Percentiles rank a stretch among this genome's conserved stretches.
phyloP scores from a whole-genome alignment of 75 land plant species.

The Pinus tabuliformis region DNA sequence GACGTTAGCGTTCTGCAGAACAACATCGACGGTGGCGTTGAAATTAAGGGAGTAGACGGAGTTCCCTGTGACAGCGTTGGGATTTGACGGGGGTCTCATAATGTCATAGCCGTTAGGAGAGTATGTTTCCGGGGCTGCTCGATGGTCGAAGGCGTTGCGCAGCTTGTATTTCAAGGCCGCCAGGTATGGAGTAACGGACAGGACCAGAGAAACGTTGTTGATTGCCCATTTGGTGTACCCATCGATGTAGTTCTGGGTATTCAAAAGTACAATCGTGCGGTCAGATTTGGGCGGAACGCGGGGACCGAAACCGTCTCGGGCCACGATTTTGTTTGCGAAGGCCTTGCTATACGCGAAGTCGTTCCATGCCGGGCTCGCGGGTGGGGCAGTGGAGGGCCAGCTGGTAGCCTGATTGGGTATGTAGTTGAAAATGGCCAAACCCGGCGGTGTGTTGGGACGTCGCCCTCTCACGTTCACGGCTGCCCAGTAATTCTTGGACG shows the following conservation, averaged over 20 bases:
- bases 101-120: too few relatives aligned
- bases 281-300: conserved; percentile 1
- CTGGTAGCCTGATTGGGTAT: conserved; percentile 36
- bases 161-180: too few relatives aligned
- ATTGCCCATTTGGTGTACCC: conserved; percentile 11
- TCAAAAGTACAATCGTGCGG: conserved; percentile 1
- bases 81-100: too few relatives aligned
- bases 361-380: conserved; percentile 66
- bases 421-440: conserved; percentile 68
- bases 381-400: conserved; percentile 44
- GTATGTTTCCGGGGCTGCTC: too few relatives aligned
- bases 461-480: conserved; percentile 57
- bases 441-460: conserved; percentile 45
- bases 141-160: too few relatives aligned
- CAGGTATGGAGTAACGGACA: too few relatives aligned
- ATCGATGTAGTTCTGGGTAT: conserved; percentile 20
- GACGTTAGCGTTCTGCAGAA: too few relatives aligned
- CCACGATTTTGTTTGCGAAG: conserved; percentile 34
- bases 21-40: too few relatives aligned
- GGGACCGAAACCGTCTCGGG: conserved; percentile 14
- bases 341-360: conserved; percentile 54
- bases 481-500: conserved; percentile 71
- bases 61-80: too few relatives aligned
- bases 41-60: too few relatives aligned
- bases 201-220: too few relatives aligned